Evolutionary conservation across 2,329 filamentous ascomycete species (phyloP), one percentile per base, ranked within the genome.

Genomic region (Aspergillus sp.): DNA sequence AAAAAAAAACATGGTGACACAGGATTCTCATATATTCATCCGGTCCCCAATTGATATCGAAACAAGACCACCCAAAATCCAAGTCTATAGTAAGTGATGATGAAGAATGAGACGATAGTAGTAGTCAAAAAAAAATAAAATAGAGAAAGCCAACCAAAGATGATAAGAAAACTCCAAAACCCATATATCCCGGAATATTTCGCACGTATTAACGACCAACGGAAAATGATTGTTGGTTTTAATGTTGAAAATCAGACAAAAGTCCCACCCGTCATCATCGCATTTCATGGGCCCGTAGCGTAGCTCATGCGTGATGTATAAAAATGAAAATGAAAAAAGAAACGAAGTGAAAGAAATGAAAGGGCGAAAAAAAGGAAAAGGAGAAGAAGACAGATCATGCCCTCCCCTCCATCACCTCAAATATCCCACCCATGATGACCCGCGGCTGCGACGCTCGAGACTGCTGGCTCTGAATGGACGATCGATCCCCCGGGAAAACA

Each of bases 351-450:
- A 37, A 28, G 7, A 29, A 29, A 28, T 19, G 19, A 29, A 31
- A 36, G 31, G 19, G 10, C 7, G 9, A 32, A 37, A 38, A 40
- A 33, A 12, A 42, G 29, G 27, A 43, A 44, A 38, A 40, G 41
- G 51, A 27, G 39, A 44, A 37, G 4, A 19, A 19, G 19, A 19
- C 19, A 48, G 19, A 28, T 56, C 43, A 71, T 38, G 60, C 62
- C 19, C 52, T 49, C 9, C 66, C 68, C 46, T 72, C 70, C 68
- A 73, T 67, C 29, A 73, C 68, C 54, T 73, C 70, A 44, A 71
- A 68, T 30, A 73, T 73, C 7, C 70, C 70, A 11, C 70, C 70
- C 64, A 73, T 67, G 26, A 73, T 69, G 48, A 67, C 69, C 12
- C 60, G 54, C 12, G 66, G 66, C 48, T 60, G 60, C 32, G 48